Evolutionary conservation across 805 yeast species (phyloP).

Genomic region (Kurtzmaniella fragi): DNA sequence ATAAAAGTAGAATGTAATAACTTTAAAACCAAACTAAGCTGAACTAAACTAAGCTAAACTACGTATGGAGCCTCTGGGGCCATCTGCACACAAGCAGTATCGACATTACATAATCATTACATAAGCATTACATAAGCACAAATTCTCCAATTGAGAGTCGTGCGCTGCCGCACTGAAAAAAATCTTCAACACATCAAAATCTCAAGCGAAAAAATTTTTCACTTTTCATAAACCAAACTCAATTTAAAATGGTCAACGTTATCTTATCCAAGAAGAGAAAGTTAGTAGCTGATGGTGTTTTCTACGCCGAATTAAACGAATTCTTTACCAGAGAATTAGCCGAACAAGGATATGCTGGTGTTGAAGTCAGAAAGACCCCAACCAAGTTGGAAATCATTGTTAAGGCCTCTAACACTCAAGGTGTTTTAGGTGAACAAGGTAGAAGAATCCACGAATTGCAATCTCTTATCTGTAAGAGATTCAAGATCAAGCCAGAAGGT

Average conservation of each 20-base stretch:
- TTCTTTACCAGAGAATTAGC: constrained; percentile 99
- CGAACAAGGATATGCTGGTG: constrained; percentile 99
- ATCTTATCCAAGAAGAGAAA: constrained; percentile 95
- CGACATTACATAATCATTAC: no score
- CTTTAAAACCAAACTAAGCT: not conserved
- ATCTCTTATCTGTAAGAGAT: constrained; percentile 96
- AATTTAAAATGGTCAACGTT: constrained; percentile 26
- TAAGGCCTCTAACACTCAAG: constrained; percentile 98
- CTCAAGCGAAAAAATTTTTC: not conserved
- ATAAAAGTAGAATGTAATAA: not conserved
- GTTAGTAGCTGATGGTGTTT: constrained; percentile 99
- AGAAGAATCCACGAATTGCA: constrained; percentile 99
- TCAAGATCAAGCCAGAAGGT: constrained; percentile 91
- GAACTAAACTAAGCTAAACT: no score
- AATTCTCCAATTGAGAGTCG: constrained; percentile 1
- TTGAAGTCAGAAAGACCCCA: constrained; percentile 98
- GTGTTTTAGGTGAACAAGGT: constrained; percentile 99
- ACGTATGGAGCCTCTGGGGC: no score
- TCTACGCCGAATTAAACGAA: constrained; percentile 99
- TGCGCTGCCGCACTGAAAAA: not conserved
- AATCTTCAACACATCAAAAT: constrained; percentile 1
- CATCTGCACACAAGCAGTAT: no score
- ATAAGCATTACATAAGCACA: not conserved
- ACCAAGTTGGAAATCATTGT: constrained; percentile 96
- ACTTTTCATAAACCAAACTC: constrained; percentile 2